A percentile compares a stretch with the other conserved stretches of the same genome.
phyloP scores from a whole-genome alignment of 495 filamentous ascomycete genomes.

The Daldinia childiae region DNA sequence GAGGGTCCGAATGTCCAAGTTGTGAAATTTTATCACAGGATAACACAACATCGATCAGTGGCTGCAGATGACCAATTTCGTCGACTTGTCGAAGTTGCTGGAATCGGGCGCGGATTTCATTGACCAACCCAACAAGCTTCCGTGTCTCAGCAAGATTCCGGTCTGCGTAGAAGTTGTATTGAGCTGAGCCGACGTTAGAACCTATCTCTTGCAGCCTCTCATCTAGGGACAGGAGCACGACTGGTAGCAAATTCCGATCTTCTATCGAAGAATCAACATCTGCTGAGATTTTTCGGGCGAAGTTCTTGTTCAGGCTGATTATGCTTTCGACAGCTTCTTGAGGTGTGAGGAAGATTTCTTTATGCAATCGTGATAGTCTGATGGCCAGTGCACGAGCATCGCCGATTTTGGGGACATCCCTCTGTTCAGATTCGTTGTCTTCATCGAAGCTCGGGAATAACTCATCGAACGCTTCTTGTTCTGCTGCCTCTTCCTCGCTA shows the following conservation, averaged over 20 bases:
- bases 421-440: slow-evolving; percentile 45
- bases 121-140: slow-evolving; percentile 71
- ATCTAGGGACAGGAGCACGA: slow-evolving; percentile 70
- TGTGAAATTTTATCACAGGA: slow-evolving; percentile 77
- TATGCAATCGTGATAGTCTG: slow-evolving; percentile 56
- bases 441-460: slow-evolving; percentile 83
- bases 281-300: slow-evolving; percentile 50
- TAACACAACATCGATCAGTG: slow-evolving; percentile 75
- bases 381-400: slow-evolving; percentile 58
- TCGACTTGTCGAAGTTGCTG: slow-evolving; percentile 69
- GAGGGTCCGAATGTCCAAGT: slow-evolving; percentile 81
- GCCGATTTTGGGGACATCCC: slow-evolving; percentile 19
- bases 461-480: slow-evolving; percentile 76
- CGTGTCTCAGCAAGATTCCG: slow-evolving; percentile 76
- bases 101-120: slow-evolving; percentile 74
- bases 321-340: slow-evolving; percentile 50
- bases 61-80: slow-evolving; percentile 66
- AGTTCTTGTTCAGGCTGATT: slow-evolving; percentile 47
- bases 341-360: slow-evolving; percentile 58
- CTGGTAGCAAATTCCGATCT: slow-evolving; percentile 67
- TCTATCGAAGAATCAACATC: slow-evolving; percentile 41
- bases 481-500: slow-evolving; percentile 77
- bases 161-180: slow-evolving; percentile 91
- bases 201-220: slow-evolving; percentile 64
- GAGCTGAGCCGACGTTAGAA: slow-evolving; percentile 42